phyloP scores from a whole-genome alignment of 352 stramenopile species.

The Phytophthora citricola region DNA sequence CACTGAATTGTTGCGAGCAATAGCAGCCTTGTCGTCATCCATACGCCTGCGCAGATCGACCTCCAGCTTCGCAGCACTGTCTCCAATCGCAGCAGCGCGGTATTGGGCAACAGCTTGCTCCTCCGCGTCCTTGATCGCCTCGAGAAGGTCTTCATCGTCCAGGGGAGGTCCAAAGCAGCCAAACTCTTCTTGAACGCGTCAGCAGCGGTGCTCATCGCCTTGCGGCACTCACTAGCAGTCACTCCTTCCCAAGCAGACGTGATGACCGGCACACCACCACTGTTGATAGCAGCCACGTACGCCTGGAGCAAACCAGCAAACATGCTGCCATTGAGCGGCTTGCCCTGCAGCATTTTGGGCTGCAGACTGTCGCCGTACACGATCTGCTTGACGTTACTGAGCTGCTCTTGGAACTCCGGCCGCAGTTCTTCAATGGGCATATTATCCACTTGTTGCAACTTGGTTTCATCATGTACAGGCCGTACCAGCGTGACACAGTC shows the following conservation, averaged over 20 bases:
- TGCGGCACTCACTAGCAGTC: slow-evolving; percentile 81
- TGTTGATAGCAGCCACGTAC: slow-evolving; percentile 89
- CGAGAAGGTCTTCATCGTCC: slow-evolving; percentile 69
- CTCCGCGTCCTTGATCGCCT: slow-evolving; percentile 66
- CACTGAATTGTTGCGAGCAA: slow-evolving; percentile 53
- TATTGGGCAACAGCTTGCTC: slow-evolving; percentile 63
- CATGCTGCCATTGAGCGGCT: slow-evolving; percentile 83
- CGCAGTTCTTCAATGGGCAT: slow-evolving; percentile 71
- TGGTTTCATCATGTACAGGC: slow-evolving; percentile 78
- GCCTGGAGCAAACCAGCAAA: slow-evolving; percentile 82
- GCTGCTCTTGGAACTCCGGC: slow-evolving; percentile 78
- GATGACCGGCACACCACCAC: slow-evolving; percentile 89
- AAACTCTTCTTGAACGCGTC: slow-evolving; percentile 75
- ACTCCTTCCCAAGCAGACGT: slow-evolving; percentile 89
- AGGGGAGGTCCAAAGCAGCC: slow-evolving; percentile 65
- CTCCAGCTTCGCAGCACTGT: slow-evolving; percentile 71
- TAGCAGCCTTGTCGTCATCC: slow-evolving; percentile 64
- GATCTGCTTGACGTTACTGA: slow-evolving; percentile 68
- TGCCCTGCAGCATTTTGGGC: slow-evolving; percentile 87
- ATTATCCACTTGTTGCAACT: slow-evolving; percentile 80
- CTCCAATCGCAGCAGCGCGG: slow-evolving; percentile 67
- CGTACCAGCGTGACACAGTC: slow-evolving; percentile 86
- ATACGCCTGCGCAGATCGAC: slow-evolving; percentile 71
- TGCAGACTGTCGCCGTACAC: slow-evolving; percentile 76
- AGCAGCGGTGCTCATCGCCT: slow-evolving; percentile 65